Evolutionary conservation across 1,284 basidiomycete species (phyloP), one percentile per base, ranked within the genome.

Genomic region (Somion occarium): DNA sequence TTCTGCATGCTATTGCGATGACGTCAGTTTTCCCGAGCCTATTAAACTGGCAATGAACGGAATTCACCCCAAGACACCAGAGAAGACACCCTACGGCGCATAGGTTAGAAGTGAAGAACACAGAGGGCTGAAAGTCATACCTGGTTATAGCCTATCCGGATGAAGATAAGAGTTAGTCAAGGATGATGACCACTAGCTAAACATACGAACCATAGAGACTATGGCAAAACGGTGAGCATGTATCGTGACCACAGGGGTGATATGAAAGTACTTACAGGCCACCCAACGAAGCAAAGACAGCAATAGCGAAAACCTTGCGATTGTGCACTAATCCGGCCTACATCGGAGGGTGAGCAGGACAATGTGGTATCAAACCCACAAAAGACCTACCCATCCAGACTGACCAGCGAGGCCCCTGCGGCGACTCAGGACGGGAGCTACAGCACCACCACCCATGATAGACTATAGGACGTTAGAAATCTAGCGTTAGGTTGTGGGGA

Each of bases 201-300:
- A 51, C 24, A 38, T 23, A 38, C 46, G 51, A 11, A 61, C 61
- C 57, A 56, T 63, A 60, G 24, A 83, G 69, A 39, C 78, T 82
- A 53, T 19, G 47, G 39, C 45, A 27, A 13, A 15, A 54, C 50
- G 3, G 26, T 53, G 18, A 50, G 44, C 43, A 23, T 9, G 53
- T 37, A n/a, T 44, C 46, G 24, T 43, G 13, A 23, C 24, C 24
- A 22, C 11, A 23, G 23, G 42, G 42, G 15, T 5, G 20, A 39
- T n/a, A 23, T 23, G 5, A 9, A 19, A 13, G n/a, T 23, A 71
- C 82, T 68, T 62, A 85, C 82, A 86, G 60, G 58, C 84, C 84
- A 65, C 84, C 84, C 23, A 86, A 70, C 12, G 83, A 85, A 3
- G 84, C 84, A 60, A 86, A 87, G n/a, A 88, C 74, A 11, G 83